These are phyloP conservation scores for Xylariaceae sp. DNA, from an alignment of 2,329 filamentous ascomycete genomes.

Conservation along the genomic window DNA sequence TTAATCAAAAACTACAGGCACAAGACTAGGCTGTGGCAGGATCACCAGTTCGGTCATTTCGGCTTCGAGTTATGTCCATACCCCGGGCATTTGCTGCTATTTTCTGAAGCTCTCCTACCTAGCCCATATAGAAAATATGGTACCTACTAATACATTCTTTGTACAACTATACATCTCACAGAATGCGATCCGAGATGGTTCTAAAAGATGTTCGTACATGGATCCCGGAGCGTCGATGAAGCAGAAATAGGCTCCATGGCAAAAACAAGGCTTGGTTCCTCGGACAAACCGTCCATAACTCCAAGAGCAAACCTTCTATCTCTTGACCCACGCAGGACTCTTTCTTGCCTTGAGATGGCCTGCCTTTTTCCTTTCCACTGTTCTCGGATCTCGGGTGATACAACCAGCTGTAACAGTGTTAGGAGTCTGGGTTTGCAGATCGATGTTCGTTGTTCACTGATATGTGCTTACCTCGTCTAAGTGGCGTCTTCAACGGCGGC, in stretches of 20 bases:
- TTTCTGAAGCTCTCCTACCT: constrained; percentile 2
- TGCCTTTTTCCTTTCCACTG: constrained; percentile 97
- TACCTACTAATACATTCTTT: constrained; percentile 40
- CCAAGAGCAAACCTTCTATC: constrained; percentile 48
- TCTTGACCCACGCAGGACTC: constrained; percentile 97
- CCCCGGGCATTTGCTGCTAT: background rate
- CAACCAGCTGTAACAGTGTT: constrained; percentile 75
- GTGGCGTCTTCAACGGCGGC: constrained; percentile 83
- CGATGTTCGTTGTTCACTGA: constrained; percentile 13
- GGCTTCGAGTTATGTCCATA: constrained; percentile 4
- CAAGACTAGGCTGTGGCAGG: background rate
- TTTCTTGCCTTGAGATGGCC: constrained; percentile 97
- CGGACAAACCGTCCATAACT: background rate
- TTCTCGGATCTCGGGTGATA: constrained; percentile 87
- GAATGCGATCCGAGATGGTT: constrained; percentile 21
- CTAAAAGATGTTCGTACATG: constrained; percentile 3
- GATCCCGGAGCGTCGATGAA: constrained; percentile 1
- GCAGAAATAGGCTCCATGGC: constrained; percentile 3
- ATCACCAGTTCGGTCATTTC: constrained; percentile 7
- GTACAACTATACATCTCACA: constrained; percentile 28
- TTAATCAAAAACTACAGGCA: constrained; percentile 16
- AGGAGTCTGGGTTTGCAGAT: constrained; percentile 44
- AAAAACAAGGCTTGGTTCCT: constrained; percentile 16
- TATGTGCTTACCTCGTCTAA: constrained; percentile 79
- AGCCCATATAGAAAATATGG: constrained; percentile 17